These are phyloP conservation scores for Diutina scorzettiae DNA, from an alignment of 1,139 yeast genomes.

Conservation along the genomic window DNA sequence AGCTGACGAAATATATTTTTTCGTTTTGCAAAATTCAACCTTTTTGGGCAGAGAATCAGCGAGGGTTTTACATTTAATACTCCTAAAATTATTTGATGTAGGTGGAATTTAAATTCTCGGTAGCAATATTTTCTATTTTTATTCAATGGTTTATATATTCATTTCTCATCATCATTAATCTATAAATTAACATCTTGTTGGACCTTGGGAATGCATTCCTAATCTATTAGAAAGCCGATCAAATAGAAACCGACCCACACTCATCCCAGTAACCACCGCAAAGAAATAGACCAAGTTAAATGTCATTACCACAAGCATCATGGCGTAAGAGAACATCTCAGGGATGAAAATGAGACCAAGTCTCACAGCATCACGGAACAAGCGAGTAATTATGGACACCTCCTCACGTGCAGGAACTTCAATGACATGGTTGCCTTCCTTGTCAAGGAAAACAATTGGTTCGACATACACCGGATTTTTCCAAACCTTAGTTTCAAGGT, in stretches of 20 bases:
- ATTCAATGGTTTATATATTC: background rate
- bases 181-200: background rate
- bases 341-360: constrained; percentile 44
- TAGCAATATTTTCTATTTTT: too few species aligned
- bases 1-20: constrained; percentile 1
- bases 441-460: background rate
- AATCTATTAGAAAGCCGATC: constrained; percentile 37
- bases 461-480: constrained; percentile 16
- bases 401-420: background rate
- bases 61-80: too few species aligned
- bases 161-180: background rate
- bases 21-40: too few species aligned
- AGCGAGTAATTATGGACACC: constrained; percentile 14
- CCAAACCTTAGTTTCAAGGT: constrained; percentile 59
- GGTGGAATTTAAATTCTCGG: too few species aligned
- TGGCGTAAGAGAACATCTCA: constrained; percentile 53
- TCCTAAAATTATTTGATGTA: too few species aligned
- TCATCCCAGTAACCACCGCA: constrained; percentile 57
- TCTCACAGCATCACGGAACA: constrained; percentile 44
- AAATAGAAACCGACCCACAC: constrained; percentile 57
- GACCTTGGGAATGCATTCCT: constrained; percentile 14
- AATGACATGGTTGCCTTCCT: background rate
- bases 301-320: constrained; percentile 74
- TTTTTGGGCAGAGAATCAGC: too few species aligned
- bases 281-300: constrained; percentile 55